Percentiles rank a stretch among this genome's conserved stretches.
phyloP scores from a whole-genome alignment of 257 asterid genomes.

The Nicotiana noctiflora region DNA sequence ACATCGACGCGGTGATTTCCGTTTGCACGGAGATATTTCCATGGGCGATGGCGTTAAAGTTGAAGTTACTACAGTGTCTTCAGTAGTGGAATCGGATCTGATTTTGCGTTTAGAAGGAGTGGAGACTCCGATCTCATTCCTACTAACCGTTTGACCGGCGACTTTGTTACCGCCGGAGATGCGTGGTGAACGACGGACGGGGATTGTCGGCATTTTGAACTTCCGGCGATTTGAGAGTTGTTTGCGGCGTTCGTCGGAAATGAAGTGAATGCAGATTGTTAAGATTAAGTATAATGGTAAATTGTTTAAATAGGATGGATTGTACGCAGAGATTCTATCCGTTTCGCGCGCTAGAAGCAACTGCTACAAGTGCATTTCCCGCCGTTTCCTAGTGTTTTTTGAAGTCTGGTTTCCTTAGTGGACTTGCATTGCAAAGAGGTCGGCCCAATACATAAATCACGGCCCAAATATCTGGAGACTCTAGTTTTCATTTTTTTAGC shows the following conservation, averaged over 20 bases:
- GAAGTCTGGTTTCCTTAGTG: neutral
- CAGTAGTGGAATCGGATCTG: conserved; percentile 38
- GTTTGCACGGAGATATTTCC: conserved; percentile 32
- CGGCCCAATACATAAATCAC: neutral
- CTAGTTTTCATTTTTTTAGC: too few relatives aligned
- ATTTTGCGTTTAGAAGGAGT: conserved; percentile 47
- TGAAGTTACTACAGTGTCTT: conserved; percentile 9
- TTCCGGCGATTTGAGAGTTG: neutral
- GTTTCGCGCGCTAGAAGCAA: conserved; percentile 30
- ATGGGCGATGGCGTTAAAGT: conserved; percentile 20
- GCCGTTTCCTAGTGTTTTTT: conserved; percentile 8
- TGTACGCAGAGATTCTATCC: neutral
- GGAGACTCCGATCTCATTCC: conserved; percentile 9
- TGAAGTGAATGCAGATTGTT: neutral
- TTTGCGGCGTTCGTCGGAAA: neutral
- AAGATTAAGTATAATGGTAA: neutral
- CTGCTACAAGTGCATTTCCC: conserved; percentile 22
- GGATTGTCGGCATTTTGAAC: conserved; percentile 49
- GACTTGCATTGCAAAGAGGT: neutral
- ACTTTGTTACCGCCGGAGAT: neutral
- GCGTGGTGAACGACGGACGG: conserved; percentile 29
- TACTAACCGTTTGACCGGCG: conserved; percentile 12
- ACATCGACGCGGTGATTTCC: conserved; percentile 61
- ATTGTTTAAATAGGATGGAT: neutral
- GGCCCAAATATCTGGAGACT: neutral